phyloP scores from a whole-genome alignment of 768 basidiomycete genomes.

The Strobilomyces confusus region DNA sequence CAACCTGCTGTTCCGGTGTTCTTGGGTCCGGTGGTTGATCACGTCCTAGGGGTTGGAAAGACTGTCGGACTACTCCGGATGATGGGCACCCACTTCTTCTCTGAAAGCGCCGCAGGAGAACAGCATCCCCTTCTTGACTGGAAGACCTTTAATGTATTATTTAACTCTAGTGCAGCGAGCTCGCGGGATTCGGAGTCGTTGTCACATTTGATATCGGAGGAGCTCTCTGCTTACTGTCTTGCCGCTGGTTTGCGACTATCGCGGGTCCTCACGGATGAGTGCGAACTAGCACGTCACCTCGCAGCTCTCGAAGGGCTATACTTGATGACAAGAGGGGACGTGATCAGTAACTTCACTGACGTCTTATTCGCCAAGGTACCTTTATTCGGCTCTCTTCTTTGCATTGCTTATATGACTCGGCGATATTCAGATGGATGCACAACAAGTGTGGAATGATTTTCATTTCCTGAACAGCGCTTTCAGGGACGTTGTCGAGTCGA shows the following conservation, averaged over 20 bases:
- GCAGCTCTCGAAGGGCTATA: constrained; percentile 63
- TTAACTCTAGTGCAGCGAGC: constrained; percentile 27
- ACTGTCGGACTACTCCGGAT: constrained; percentile 70
- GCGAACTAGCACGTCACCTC: constrained; percentile 60
- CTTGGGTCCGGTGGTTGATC: constrained; percentile 54
- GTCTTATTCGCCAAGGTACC: constrained; percentile 68
- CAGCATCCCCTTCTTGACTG: constrained; percentile 32
- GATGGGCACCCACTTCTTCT: constrained; percentile 33
- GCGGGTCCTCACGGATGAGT: constrained; percentile 61
- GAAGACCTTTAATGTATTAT: constrained; percentile 41
- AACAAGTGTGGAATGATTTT: constrained; percentile 72
- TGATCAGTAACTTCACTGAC: constrained; percentile 70
- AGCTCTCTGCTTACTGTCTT: constrained; percentile 53
- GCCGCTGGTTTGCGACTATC: constrained; percentile 49
- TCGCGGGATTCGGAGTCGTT: constrained; percentile 61
- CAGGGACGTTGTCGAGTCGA: constrained; percentile 56
- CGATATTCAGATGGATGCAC: constrained; percentile 61
- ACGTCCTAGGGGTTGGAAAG: constrained; percentile 68
- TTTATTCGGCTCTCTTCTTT: constrained; percentile 1
- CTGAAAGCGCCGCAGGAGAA: constrained; percentile 19
- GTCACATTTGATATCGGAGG: constrained; percentile 59
- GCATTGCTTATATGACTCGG: neutral
- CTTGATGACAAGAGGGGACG: constrained; percentile 75
- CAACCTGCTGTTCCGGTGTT: constrained; percentile 50
- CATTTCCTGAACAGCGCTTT: constrained; percentile 82